These are phyloP conservation scores for Theileria luwenshuni DNA, from an alignment of 169 alveolate genomes.

Conservation along the genomic window DNA sequence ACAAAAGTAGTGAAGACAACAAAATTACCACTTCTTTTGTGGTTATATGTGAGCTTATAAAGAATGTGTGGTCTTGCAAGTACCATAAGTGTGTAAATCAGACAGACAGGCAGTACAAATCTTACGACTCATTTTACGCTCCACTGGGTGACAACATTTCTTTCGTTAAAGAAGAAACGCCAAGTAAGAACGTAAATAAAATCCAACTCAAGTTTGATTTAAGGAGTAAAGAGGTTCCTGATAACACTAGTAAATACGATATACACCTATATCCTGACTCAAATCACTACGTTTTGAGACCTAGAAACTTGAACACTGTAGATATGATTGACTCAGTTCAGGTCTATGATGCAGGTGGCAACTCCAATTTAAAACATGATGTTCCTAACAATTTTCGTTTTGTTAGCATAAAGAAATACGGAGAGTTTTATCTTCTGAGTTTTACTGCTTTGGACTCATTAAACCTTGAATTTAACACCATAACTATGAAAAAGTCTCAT, in stretches of 20 bases:
- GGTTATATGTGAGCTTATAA: conserved; percentile 38
- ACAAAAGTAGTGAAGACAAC: conserved; percentile 16
- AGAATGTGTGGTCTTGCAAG: background rate
- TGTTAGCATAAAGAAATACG: background rate
- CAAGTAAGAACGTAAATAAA: background rate
- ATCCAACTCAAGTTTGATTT: background rate
- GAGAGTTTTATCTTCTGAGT: background rate
- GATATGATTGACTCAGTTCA: background rate
- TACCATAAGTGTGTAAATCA: conserved; percentile 41
- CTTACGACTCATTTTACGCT: conserved; percentile 20
- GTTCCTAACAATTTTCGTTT: background rate
- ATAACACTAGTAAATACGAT: background rate
- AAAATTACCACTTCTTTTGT: conserved; percentile 23
- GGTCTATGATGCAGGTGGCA: conserved; percentile 2
- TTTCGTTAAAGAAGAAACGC: background rate
- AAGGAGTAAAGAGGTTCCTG: conserved; percentile 7
- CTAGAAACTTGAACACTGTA: conserved; percentile 12
- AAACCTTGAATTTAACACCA: background rate
- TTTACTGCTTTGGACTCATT: background rate
- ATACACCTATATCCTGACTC: conserved; percentile 14
- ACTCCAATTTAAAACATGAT: background rate
- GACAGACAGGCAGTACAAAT: conserved; percentile 25
- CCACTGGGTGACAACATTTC: conserved; percentile 2
- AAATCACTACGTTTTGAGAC: conserved; percentile 11
- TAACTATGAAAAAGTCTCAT: background rate